phyloP scores from a whole-genome alignment of 345 rosid species.

The Toxicodendron radicans region DNA sequence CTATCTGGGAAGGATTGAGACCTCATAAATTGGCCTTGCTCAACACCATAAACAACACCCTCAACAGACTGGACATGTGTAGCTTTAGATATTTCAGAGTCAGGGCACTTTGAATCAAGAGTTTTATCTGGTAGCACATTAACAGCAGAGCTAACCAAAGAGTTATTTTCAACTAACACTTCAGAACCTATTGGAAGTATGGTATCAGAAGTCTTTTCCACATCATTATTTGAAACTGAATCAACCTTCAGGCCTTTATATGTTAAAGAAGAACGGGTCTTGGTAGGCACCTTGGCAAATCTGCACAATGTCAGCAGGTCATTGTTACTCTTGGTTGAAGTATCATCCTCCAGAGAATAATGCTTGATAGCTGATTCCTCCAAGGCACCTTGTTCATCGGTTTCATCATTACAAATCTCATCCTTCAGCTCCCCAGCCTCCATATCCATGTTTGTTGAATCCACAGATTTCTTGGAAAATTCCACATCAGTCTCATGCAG shows the following conservation, averaged over 20 bases:
- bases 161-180: conserved; percentile 31
- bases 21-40: conserved; percentile 47
- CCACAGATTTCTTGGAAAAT: conserved; percentile 47
- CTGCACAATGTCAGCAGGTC: conserved; percentile 72
- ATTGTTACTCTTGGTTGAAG: conserved; percentile 40
- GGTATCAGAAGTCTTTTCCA: conserved; percentile 38
- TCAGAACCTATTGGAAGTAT: conserved; percentile 37
- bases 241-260: conserved; percentile 42
- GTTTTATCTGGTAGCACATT: conserved; percentile 26
- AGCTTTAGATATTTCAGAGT: conserved; percentile 38
- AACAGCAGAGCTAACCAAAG: conserved; percentile 37
- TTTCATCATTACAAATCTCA: conserved; percentile 29
- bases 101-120: conserved; percentile 28
- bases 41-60: conserved; percentile 35
- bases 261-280: conserved; percentile 72
- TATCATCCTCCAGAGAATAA: conserved; percentile 30
- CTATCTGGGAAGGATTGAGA: conserved; percentile 63
- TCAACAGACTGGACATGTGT: conserved; percentile 30
- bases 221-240: conserved; percentile 36
- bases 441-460: conserved; percentile 27
- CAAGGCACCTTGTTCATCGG: conserved; percentile 39
- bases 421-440: conserved; percentile 50
- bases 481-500: conserved; percentile 37
- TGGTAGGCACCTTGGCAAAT: conserved; percentile 82
- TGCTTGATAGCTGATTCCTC: conserved; percentile 37